Evolutionary conservation across 768 basidiomycete genomes (phyloP).

Genomic region (Psilocybe subaeruginosa): DNA sequence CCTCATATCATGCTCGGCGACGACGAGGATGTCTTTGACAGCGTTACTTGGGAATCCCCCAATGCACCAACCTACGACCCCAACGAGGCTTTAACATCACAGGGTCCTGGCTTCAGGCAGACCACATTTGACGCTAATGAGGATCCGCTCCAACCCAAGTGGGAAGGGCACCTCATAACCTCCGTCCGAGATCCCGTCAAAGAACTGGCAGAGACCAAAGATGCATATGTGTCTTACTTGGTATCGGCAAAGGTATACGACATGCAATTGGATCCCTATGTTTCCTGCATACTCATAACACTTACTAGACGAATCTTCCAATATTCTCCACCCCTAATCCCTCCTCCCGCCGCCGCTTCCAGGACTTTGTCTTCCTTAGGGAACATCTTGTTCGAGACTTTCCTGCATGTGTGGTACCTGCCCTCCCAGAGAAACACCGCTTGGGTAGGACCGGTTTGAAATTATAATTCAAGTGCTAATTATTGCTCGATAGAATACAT

Average conservation of each 20-base stretch:
- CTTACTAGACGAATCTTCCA: slow-evolving; percentile 80
- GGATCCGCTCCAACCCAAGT: slow-evolving; percentile 84
- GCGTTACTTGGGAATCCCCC: slow-evolving; percentile 88
- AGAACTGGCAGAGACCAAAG: slow-evolving; percentile 96
- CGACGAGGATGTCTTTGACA: slow-evolving; percentile 91
- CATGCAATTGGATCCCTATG: not conserved
- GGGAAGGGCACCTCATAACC: slow-evolving; percentile 86
- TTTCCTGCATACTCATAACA: slow-evolving; percentile 3
- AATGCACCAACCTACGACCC: slow-evolving; percentile 53
- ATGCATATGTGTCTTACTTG: slow-evolving; percentile 94
- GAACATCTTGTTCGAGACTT: slow-evolving; percentile 90
- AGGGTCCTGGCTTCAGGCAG: slow-evolving; percentile 81
- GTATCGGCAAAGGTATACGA: slow-evolving; percentile 78
- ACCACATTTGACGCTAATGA: slow-evolving; percentile 73
- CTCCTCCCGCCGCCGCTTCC: slow-evolving; percentile 85
- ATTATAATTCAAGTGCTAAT: slow-evolving; percentile 9
- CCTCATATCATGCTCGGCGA: slow-evolving; percentile 69
- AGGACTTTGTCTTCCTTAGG: slow-evolving; percentile 94
- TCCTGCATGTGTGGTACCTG: slow-evolving; percentile 97
- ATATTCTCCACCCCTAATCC: slow-evolving; percentile 81
- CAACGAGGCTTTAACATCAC: slow-evolving; percentile 39
- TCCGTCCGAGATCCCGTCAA: slow-evolving; percentile 92
- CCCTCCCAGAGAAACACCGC: slow-evolving; percentile 95
- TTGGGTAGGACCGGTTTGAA: slow-evolving; percentile 56
- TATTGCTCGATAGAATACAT: slow-evolving; percentile 74